Base-by-base conservation (phyloP, 2,329 filamentous ascomycete species). In the Hortaea werneckii region DNA sequence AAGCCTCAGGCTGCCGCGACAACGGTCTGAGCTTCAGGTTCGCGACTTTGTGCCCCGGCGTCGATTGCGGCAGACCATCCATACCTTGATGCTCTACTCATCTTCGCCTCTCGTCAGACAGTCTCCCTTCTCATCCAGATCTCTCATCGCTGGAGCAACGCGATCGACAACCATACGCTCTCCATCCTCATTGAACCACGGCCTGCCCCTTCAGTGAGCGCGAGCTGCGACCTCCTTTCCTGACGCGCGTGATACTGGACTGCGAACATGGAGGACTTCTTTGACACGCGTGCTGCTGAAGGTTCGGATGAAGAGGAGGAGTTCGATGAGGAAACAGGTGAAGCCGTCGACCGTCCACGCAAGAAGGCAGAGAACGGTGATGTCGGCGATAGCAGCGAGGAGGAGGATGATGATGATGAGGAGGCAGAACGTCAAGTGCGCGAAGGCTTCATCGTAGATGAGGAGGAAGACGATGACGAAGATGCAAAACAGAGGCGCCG, bases 361-460 rank as follows among this genome's bases (percentile, higher is more conserved):
- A 71, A 72, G 61, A 65, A 72, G 48, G 55, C 56, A 49, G 50
- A 56, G 49, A 59, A 63, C 40, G 68, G 65, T 41, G 63, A 72
- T 41, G 67, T 87, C 45, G 83, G 90, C 58, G 88, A 95, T 66
- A 94, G 87, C 0, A 94, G 86, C 58, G 88, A 94, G 57, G 88
- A 95, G 61, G 88, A 94, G 52, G 87, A 94, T 30, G 87, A 65
- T 20, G 64, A 94, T 45, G 87, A 95, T 49, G 88, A 95, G 48
- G 88, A 95, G 61, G 88, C 92, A 63, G 87, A 80, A 52, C 78
- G 80, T 56, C 83, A 80, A 65, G 85, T 92, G 69, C 58, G 73
- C 43, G 88, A 94, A 71, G 90, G 89, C 27, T 98, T 96, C 69
- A 95, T 98, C 54, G 87, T 94, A 52, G 87, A 94, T 59, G 88